Percentiles rank a stretch among this genome's conserved stretches.
These are phyloP conservation scores for Salix arbutifolia DNA, from an alignment of 345 rosid species.

Conservation along the genomic window DNA sequence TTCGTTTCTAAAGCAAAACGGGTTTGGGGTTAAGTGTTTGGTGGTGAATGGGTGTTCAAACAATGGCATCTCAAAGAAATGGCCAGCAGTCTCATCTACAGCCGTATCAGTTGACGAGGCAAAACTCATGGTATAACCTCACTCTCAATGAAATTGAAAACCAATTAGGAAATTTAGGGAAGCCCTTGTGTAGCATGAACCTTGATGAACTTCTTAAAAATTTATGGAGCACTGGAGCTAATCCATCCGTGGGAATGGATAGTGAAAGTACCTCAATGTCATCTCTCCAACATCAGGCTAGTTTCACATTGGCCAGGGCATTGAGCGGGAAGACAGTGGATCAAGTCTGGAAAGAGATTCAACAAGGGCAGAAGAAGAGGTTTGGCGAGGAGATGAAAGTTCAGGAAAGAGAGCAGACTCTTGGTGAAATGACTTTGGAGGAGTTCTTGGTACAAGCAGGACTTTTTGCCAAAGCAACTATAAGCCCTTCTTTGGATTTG, in stretches of 20 bases:
- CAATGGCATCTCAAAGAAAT: conserved; percentile 49
- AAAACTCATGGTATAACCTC: conserved; percentile 44
- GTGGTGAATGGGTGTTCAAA: conserved; percentile 57
- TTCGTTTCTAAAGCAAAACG: too few species aligned
- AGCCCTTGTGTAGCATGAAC: conserved; percentile 54
- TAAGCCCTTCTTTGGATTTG: conserved; percentile 39
- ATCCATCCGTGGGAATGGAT: conserved; percentile 24
- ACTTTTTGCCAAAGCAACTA: conserved; percentile 40
- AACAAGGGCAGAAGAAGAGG: conserved; percentile 44
- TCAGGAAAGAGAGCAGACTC: conserved; percentile 25
- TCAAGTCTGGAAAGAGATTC: conserved; percentile 63
- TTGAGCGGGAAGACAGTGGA: conserved; percentile 55
- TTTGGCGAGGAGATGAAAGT: conserved; percentile 26
- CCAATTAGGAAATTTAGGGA: conserved; percentile 40
- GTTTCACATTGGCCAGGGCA: conserved; percentile 42
- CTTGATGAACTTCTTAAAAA: conserved; percentile 53
- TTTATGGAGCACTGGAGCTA: conserved; percentile 41
- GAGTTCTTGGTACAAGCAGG: conserved; percentile 66
- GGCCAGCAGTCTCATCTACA: conserved; percentile 38
- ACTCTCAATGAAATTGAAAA: conserved; percentile 46
- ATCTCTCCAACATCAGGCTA: conserved; percentile 42
- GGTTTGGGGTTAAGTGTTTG: background rate
- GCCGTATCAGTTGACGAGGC: conserved; percentile 32
- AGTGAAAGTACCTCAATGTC: conserved; percentile 17
- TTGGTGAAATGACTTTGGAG: conserved; percentile 56